Conservation (phyloP, 768 basidiomycete genomes). For the Leucocoprinus birnbaumii region DNA sequence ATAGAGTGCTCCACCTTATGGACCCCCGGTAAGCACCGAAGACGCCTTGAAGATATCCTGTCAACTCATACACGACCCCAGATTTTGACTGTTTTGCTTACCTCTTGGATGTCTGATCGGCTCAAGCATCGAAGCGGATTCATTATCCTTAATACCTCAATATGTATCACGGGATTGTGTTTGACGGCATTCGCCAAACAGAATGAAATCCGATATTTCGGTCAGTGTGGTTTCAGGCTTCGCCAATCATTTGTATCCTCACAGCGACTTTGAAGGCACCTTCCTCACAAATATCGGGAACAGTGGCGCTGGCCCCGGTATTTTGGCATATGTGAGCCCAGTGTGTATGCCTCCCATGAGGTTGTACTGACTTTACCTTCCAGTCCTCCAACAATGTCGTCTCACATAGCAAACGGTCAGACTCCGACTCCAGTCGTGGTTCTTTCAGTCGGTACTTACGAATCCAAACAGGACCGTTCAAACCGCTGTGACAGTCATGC, state of each 20-base stretch:
- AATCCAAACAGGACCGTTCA: constrained; percentile 16
- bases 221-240: not conserved
- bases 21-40: constrained; percentile 7
- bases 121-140: constrained; percentile 11
- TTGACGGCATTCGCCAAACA: constrained; percentile 10
- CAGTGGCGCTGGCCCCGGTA: constrained; percentile 5
- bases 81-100: constrained; percentile 11
- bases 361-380: not conserved
- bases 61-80: constrained; percentile 17
- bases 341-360: not conserved
- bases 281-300: constrained; percentile 13
- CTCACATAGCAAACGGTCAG: constrained; percentile 18
- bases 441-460: not conserved
- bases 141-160: constrained; percentile 6
- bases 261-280: constrained; percentile 1
- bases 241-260: too few species aligned
- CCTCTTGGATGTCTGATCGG: constrained; percentile 13
- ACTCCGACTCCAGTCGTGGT: not conserved
- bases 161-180: constrained; percentile 6
- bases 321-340: constrained; percentile 10
- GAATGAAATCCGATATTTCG: constrained; percentile 7
- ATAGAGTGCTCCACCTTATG: constrained; percentile 13
- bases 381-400: constrained; percentile 14
- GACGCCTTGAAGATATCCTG: constrained; percentile 1
- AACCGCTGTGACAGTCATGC: constrained; percentile 7